Percentiles rank a stretch among this genome's conserved stretches.
Conservation (phyloP, 2,329 filamentous ascomycete species). For the Gliomastix tumulicola region DNA sequence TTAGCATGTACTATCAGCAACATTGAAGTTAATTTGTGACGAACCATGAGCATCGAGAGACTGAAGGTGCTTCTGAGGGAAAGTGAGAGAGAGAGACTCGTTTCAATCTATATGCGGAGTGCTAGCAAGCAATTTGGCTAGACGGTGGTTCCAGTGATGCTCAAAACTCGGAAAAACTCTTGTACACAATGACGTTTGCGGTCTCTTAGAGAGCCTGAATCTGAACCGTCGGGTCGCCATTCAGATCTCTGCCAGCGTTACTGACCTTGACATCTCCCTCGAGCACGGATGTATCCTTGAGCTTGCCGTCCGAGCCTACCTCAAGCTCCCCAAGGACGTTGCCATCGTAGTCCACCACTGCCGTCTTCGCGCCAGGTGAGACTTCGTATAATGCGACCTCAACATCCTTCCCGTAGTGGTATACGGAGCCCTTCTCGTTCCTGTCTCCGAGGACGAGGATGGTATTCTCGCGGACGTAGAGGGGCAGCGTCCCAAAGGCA, state of each 20-base stretch:
- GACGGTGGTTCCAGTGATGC: no score
- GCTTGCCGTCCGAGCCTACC: conserved; percentile 27
- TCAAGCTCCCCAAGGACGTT: conserved; percentile 29
- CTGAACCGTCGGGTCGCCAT: conserved; percentile 15
- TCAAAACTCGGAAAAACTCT: no score
- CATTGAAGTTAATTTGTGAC: no score
- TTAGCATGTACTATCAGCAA: no score
- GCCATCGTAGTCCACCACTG: conserved; percentile 34
- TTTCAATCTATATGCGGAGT: no score
- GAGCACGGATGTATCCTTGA: conserved; percentile 29
- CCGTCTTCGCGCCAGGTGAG: conserved; percentile 28
- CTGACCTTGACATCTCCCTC: conserved; percentile 23
- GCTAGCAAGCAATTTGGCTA: no score
- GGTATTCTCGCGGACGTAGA: conserved; percentile 50
- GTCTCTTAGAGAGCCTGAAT: conserved; percentile 16
- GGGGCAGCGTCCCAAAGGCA: conserved; percentile 48
- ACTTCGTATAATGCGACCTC: conserved; percentile 40
- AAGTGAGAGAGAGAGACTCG: no score
- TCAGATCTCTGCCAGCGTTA: conserved; percentile 13
- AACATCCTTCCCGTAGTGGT: conserved; percentile 37
- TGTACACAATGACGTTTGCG: no score
- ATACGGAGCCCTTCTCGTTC: conserved; percentile 31
- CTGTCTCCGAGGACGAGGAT: conserved; percentile 36
- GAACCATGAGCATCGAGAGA: no score
- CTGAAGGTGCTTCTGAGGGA: no score